Evolutionary conservation across 2,329 filamentous ascomycete genomes (phyloP).

Genomic region (Aureobasidium sp.): DNA sequence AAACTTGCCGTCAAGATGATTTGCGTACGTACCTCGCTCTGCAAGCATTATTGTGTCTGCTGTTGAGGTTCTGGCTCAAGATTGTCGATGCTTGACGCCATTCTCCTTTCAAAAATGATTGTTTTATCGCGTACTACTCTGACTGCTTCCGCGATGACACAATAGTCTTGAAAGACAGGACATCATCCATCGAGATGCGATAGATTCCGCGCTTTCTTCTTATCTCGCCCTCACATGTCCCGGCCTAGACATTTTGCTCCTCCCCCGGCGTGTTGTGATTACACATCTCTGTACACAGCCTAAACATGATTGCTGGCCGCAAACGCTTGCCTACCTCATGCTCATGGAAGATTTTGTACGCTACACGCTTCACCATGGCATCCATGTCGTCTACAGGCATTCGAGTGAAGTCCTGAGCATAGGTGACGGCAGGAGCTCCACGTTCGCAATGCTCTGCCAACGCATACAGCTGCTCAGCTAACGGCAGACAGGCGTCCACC

Average conservation of each 20-base stretch:
- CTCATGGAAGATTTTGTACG: background rate
- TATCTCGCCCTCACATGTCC: slow-evolving; percentile 1
- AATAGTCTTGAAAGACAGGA: background rate
- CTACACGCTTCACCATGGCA: slow-evolving; percentile 7
- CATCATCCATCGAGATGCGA: background rate
- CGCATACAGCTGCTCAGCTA: background rate
- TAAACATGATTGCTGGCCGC: slow-evolving; percentile 12
- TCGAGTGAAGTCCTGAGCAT: slow-evolving; percentile 5
- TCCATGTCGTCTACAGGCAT: slow-evolving; percentile 10
- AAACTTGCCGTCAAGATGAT: too few species aligned
- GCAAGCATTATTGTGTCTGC: too few species aligned
- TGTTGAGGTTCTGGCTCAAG: too few species aligned
- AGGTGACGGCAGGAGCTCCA: background rate
- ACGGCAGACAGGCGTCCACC: slow-evolving; percentile 7
- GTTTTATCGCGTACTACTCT: too few species aligned
- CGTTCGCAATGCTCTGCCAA: slow-evolving; percentile 3
- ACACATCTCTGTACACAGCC: slow-evolving; percentile 10
- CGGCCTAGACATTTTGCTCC: slow-evolving; percentile 3
- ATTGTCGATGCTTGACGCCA: too few species aligned
- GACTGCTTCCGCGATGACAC: background rate
- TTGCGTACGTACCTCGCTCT: too few species aligned
- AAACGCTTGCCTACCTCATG: slow-evolving; percentile 1
- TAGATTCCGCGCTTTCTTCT: background rate
- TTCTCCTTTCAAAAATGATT: too few species aligned
- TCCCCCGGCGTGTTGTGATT: slow-evolving; percentile 7